phyloP scores from a whole-genome alignment of 495 filamentous ascomycete genomes.

The Niebla homalea region DNA sequence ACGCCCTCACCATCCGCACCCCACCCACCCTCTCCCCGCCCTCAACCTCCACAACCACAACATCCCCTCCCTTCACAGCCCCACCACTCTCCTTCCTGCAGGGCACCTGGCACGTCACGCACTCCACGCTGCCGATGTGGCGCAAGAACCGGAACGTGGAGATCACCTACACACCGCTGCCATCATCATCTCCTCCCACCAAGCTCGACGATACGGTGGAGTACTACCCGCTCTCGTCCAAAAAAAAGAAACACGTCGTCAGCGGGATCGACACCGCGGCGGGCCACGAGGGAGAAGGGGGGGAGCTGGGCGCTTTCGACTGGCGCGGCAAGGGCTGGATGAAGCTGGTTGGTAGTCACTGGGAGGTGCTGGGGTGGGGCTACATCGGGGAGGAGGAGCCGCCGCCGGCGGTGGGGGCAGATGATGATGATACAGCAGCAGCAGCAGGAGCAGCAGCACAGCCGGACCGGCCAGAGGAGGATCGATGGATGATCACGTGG shows the following conservation, averaged over 20 bases:
- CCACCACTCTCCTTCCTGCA: conserved; percentile 47
- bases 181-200: conserved; percentile 14
- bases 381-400: conserved; percentile 27
- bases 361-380: conserved; percentile 65
- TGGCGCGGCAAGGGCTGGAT: conserved; percentile 63
- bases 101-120: conserved; percentile 61
- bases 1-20: conserved; percentile 49
- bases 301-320: conserved; percentile 38
- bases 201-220: conserved; percentile 29
- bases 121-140: conserved; percentile 71
- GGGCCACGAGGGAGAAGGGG: conserved; percentile 5
- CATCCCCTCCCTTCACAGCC: conserved; percentile 25
- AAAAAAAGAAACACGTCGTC: conserved; percentile 45
- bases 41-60: conserved; percentile 14
- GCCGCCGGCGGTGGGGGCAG: too few species aligned
- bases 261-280: conserved; percentile 48
- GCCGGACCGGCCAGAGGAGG: too few species aligned
- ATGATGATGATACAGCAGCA: too few species aligned
- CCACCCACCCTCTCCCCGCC: conserved; percentile 21
- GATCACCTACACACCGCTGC: conserved; percentile 52
- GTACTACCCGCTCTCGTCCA: conserved; percentile 42
- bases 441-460: too few species aligned
- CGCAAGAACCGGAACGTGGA: conserved; percentile 49
- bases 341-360: conserved; percentile 48
- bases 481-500: conserved; percentile 55